A percentile compares a stretch with the other conserved stretches of the same genome.
phyloP scores from a whole-genome alignment of 768 basidiomycete genomes.

The Exidia glandulosa region DNA sequence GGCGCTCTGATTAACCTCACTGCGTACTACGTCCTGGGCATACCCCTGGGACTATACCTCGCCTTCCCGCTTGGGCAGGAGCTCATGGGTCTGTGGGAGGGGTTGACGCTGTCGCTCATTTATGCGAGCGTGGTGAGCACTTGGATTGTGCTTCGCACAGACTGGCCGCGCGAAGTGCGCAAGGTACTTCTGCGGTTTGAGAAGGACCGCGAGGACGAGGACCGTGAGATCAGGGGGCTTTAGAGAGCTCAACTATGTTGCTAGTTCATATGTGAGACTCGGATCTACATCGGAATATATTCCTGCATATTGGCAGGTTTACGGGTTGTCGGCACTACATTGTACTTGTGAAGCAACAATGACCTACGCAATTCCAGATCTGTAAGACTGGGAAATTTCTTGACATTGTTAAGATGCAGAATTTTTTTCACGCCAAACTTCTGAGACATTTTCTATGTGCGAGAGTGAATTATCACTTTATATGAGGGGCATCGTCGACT shows the following conservation, averaged over 20 bases:
- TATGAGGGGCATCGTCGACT: no score
- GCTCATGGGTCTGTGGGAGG: slow-evolving; percentile 76
- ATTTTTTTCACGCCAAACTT: no score
- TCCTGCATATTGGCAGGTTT: no score
- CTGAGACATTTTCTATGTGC: no score
- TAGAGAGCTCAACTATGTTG: neutral
- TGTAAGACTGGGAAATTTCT: no score
- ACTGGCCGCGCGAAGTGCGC: slow-evolving; percentile 62
- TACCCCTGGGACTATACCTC: slow-evolving; percentile 74
- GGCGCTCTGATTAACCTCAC: slow-evolving; percentile 69
- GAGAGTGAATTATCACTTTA: no score
- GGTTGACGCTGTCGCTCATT: slow-evolving; percentile 57
- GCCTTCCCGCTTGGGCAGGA: slow-evolving; percentile 48
- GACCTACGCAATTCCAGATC: no score
- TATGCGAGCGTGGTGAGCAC: slow-evolving; percentile 47
- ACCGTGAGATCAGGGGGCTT: neutral
- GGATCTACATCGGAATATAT: no score
- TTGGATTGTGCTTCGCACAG: slow-evolving; percentile 41
- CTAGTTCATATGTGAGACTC: no score
- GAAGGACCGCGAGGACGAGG: slow-evolving; percentile 4
- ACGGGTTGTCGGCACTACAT: no score
- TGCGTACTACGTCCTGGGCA: slow-evolving; percentile 74
- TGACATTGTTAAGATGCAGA: no score
- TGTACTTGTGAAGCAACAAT: no score
- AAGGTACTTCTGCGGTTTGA: slow-evolving; percentile 35